Percentiles rank a stretch among this genome's conserved stretches.
phyloP scores from a whole-genome alignment of 129 eudicot species.

The Flaveria robusta region DNA sequence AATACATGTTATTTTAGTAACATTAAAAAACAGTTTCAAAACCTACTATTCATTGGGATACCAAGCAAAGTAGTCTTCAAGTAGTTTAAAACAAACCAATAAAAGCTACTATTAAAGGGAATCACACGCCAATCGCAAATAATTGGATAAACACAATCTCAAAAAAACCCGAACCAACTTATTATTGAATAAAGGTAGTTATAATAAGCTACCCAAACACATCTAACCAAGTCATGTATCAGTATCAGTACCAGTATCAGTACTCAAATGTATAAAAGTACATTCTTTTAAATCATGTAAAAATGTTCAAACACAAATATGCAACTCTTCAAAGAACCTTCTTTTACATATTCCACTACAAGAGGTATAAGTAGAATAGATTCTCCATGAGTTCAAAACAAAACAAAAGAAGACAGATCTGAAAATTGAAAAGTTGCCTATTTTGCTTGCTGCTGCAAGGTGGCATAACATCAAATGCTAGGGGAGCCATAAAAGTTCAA shows the following conservation, averaged over 20 bases:
- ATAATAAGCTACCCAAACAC: neutral
- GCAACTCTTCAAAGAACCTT: neutral
- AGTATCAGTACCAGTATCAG: neutral
- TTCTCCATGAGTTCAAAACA: conserved; percentile 19
- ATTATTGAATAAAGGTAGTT: too few species aligned
- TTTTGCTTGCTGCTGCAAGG: conserved; percentile 10
- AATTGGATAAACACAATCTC: neutral
- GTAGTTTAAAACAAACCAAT: too few species aligned
- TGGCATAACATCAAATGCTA: conserved; percentile 29
- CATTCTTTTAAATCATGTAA: neutral
- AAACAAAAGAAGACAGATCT: conserved; percentile 22
- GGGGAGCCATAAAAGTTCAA: conserved; percentile 11
- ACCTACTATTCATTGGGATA: too few species aligned
- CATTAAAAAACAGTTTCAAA: neutral
- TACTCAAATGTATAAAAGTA: neutral
- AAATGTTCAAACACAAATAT: conserved; percentile 8
- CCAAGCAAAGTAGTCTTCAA: too few species aligned
- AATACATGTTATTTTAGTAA: too few species aligned
- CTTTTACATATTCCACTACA: conserved; percentile 22
- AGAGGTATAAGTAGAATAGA: conserved; percentile 13
- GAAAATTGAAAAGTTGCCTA: conserved; percentile 14
- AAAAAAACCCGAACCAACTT: neutral
- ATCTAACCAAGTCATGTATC: neutral
- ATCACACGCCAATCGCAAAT: neutral
- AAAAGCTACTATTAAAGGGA: too few species aligned